Evolutionary conservation across 768 basidiomycete genomes (phyloP), one percentile per base, ranked within the genome.

Genomic region (Coprinopsis cinerea): DNA sequence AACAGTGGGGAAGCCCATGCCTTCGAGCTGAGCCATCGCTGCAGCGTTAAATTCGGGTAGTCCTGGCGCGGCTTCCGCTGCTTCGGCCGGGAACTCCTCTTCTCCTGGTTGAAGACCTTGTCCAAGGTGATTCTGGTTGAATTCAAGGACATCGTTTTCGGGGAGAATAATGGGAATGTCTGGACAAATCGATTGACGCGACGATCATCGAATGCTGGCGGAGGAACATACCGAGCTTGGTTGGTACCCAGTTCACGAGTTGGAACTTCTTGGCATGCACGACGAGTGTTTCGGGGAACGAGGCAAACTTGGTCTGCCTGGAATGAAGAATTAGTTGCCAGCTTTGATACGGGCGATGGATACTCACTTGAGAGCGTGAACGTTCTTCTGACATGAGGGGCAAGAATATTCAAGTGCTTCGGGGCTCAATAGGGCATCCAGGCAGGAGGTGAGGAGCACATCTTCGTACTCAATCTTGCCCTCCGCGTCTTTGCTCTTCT

Each of bases 211-310:
- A n/a, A n/a, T n/a, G n/a, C n/a, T n/a, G n/a, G n/a, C n/a, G n/a
- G n/a, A n/a, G n/a, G 15, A 23, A 61, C 81, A 15, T 54, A 92
- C 92, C 91, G 24, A 98, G 75, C 67, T 99, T 99, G 2, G 85
- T 77, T 0, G 96, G 96, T 1, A 99, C 91, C 96, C 96, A 98
- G 57, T 92, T 92, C 35, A 92, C 85, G 3, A 95, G 77, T 65
- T 93, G 89, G 71, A 96, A 97, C 59, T 95, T 95, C 61, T 88
- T 90, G 36, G 92, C 85, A 55, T 96, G 94, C 1, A 99, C 65
- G 6, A 95, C 83, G 0, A 98, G 75, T 1, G 92, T 81, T 10
- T 92, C 78, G 0, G 96, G 96, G 74, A 95, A 91, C 1, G 88
- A 86, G 0, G 88, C 78, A 57, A 98, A 88, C 25, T 77, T 79